Evolutionary conservation across 345 rosid genomes (phyloP).

Genomic region (Sisymbrium irio): DNA sequence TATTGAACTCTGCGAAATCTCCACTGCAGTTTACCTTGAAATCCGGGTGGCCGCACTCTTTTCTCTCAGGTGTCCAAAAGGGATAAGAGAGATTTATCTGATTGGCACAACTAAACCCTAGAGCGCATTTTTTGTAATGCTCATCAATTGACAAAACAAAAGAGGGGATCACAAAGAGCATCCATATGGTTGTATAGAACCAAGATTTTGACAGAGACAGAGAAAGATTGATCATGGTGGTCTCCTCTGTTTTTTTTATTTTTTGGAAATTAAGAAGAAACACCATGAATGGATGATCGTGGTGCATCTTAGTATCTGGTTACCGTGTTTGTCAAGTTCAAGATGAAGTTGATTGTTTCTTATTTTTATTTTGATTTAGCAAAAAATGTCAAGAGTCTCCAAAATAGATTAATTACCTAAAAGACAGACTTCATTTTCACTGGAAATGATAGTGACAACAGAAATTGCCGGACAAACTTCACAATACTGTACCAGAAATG

Average conservation of each 20-base stretch:
- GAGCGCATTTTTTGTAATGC: background rate
- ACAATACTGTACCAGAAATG: too few relatives aligned
- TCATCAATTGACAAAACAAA: slow-evolving; percentile 14
- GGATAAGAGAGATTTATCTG: slow-evolving; percentile 15
- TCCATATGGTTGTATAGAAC: slow-evolving; percentile 7
- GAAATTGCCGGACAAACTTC: too few relatives aligned
- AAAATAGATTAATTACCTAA: too few relatives aligned
- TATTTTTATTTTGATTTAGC: too few relatives aligned
- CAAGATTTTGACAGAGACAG: background rate
- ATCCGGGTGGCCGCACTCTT: slow-evolving; percentile 39
- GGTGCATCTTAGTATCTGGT: too few relatives aligned
- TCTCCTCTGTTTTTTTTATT: background rate
- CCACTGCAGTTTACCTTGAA: slow-evolving; percentile 30
- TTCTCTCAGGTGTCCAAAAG: slow-evolving; percentile 26
- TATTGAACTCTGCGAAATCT: slow-evolving; percentile 3
- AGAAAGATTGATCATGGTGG: slow-evolving; percentile 17
- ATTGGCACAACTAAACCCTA: background rate
- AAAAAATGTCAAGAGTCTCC: too few relatives aligned
- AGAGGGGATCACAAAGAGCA: background rate
- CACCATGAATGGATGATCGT: slow-evolving; percentile 1
- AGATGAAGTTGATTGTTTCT: too few relatives aligned
- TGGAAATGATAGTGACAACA: too few relatives aligned
- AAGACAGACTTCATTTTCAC: too few relatives aligned
- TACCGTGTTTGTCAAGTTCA: too few relatives aligned
- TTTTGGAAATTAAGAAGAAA: background rate